Conservation (phyloP, 345 rosid species). For the Lagerstroemia speciosa region DNA sequence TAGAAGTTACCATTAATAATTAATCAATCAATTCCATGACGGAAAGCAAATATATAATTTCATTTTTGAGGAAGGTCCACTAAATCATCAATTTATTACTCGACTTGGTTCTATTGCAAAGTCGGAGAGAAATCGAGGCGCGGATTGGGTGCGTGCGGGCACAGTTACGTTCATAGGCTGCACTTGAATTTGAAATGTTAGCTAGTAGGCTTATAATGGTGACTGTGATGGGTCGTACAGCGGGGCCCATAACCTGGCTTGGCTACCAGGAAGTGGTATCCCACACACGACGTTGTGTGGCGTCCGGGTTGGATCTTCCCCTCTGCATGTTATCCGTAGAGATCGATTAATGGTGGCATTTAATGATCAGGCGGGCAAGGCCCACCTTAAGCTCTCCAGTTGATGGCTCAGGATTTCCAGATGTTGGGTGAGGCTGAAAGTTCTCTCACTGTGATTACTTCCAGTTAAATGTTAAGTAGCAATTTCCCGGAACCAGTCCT, state of each 20-base stretch:
- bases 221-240: slow-evolving; percentile 9
- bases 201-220: not conserved
- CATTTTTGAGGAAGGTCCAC: no score
- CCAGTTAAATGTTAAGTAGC: no score
- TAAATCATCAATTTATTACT: no score
- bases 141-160: not conserved
- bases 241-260: not conserved
- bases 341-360: not conserved
- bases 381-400: not conserved
- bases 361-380: not conserved
- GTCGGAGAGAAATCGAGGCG: no score
- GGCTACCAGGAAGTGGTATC: not conserved
- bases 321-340: no score
- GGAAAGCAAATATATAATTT: not conserved
- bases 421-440: not conserved
- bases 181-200: not conserved
- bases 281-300: not conserved
- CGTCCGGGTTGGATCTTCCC: not conserved
- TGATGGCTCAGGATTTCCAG: not conserved
- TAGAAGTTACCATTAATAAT: not conserved
- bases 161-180: not conserved
- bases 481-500: no score
- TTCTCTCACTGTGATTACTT: not conserved
- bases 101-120: no score
- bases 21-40: not conserved